A percentile compares a stretch with the other conserved stretches of the same genome.
phyloP scores from a whole-genome alignment of 2,329 filamentous ascomycete genomes.

The Fusarium sp. region DNA sequence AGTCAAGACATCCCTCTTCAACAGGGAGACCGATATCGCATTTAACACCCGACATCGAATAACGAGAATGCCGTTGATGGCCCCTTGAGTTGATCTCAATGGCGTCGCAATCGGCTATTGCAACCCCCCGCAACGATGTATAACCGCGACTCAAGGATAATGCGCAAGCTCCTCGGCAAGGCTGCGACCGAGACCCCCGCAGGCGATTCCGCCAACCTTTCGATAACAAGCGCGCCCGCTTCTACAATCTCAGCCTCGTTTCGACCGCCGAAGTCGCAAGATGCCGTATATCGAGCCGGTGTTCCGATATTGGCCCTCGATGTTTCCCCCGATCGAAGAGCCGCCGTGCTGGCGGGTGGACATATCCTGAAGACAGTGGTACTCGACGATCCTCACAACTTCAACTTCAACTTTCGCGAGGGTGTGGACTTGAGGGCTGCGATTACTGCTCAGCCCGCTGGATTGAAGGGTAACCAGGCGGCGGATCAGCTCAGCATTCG shows the following conservation, averaged over 20 bases:
- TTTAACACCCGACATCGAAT: background rate
- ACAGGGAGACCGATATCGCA: background rate
- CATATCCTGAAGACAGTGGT: conserved; percentile 70
- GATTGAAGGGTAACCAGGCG: conserved; percentile 52
- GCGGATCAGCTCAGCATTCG: conserved; percentile 71
- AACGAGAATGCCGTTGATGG: conserved; percentile 27
- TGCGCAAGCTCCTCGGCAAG: conserved; percentile 70
- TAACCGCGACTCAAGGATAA: conserved; percentile 64
- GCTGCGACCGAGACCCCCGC: conserved; percentile 57
- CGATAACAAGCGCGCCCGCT: conserved; percentile 58
- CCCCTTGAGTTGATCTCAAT: conserved; percentile 39
- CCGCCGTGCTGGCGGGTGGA: conserved; percentile 65
- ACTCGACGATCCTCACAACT: conserved; percentile 57
- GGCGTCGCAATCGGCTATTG: conserved; percentile 46
- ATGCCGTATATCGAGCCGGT: conserved; percentile 61
- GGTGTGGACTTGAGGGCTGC: conserved; percentile 67
- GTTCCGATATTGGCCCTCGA: conserved; percentile 68
- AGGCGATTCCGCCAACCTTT: conserved; percentile 50
- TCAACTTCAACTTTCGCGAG: conserved; percentile 59
- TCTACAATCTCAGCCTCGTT: conserved; percentile 51
- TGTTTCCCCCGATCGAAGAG: conserved; percentile 64
- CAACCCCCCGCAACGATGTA: conserved; percentile 54
- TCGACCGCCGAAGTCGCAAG: conserved; percentile 65
- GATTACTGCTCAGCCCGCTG: conserved; percentile 59
- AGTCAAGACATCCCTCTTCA: background rate